These are phyloP conservation scores for Aspergillus steynii DNA, from an alignment of 495 filamentous ascomycete species.

Conservation along the genomic window DNA sequence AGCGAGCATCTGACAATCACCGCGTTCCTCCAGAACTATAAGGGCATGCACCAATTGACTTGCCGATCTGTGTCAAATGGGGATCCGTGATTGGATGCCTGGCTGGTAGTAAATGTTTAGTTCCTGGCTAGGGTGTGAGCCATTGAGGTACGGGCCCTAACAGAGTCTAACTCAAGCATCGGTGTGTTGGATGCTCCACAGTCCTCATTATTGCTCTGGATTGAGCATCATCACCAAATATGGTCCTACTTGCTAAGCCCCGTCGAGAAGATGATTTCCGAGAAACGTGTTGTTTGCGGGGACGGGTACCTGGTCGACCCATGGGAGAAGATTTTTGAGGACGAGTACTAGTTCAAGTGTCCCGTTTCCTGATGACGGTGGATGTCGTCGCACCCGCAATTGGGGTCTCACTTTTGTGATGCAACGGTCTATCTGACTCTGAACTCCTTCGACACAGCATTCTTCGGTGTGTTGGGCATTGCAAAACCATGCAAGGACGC, in stretches of 20 bases:
- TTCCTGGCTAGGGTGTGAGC: slow-evolving; percentile 10
- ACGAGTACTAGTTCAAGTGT: not conserved
- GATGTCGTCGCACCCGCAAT: not conserved
- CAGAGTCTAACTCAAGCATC: slow-evolving; percentile 2
- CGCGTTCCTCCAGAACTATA: slow-evolving; percentile 1
- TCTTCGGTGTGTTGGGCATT: not conserved
- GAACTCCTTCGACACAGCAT: not conserved
- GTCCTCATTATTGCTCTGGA: slow-evolving; percentile 3
- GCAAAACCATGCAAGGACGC: slow-evolving; percentile 3
- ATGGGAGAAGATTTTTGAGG: slow-evolving; percentile 3
- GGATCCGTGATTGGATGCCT: slow-evolving; percentile 2
- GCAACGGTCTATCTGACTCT: not conserved
- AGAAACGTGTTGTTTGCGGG: slow-evolving; percentile 1
- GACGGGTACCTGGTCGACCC: slow-evolving; percentile 2
- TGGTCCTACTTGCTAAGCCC: slow-evolving; percentile 3
- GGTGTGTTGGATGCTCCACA: slow-evolving; percentile 4
- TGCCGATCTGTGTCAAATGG: slow-evolving; percentile 8
- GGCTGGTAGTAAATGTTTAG: slow-evolving; percentile 4
- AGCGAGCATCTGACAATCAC: slow-evolving; percentile 10
- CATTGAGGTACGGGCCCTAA: slow-evolving; percentile 5
- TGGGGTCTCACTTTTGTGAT: not conserved
- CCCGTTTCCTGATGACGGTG: too few relatives aligned
- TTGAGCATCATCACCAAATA: not conserved
- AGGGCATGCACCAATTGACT: slow-evolving; percentile 11
- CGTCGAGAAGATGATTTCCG: slow-evolving; percentile 1